These are phyloP conservation scores for Dictyostelium brefeldianum DNA, from an alignment of 78 protist genomes.

Conservation along the genomic window DNA sequence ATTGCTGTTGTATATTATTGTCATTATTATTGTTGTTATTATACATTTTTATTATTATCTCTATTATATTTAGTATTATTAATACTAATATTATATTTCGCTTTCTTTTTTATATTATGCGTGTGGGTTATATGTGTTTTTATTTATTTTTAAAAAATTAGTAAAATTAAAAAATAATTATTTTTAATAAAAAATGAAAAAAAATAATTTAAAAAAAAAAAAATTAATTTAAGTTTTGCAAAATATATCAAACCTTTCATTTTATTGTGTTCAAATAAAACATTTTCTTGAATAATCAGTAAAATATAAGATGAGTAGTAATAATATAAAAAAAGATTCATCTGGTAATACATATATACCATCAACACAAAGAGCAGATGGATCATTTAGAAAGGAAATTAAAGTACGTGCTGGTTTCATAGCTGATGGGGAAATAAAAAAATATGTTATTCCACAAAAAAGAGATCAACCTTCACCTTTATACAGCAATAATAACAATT, in stretches of 20 bases:
- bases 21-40: not conserved
- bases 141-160: too few species aligned
- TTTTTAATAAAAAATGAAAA: not conserved
- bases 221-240: not conserved
- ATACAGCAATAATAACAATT: not conserved
- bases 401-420: slow-evolving; percentile 56
- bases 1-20: not conserved
- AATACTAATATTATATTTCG: not conserved
- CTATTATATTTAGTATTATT: not conserved
- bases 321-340: not conserved
- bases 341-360: slow-evolving; percentile 22
- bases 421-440: slow-evolving; percentile 31
- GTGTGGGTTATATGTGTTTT: too few species aligned
- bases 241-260: too few species aligned
- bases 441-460: slow-evolving; percentile 50
- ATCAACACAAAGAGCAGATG: slow-evolving; percentile 78
- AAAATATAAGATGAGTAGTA: not conserved
- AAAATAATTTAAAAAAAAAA: not conserved
- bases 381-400: slow-evolving; percentile 78
- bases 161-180: not conserved
- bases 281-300: too few species aligned
- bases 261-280: too few species aligned
- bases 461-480: not conserved
- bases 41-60: not conserved
- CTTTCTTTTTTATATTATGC: not conserved